Percentiles rank a stretch among this genome's conserved stretches.
Conservation (phyloP, 2,329 filamentous ascomycete species). For the Aspergillus sclerotialis region DNA sequence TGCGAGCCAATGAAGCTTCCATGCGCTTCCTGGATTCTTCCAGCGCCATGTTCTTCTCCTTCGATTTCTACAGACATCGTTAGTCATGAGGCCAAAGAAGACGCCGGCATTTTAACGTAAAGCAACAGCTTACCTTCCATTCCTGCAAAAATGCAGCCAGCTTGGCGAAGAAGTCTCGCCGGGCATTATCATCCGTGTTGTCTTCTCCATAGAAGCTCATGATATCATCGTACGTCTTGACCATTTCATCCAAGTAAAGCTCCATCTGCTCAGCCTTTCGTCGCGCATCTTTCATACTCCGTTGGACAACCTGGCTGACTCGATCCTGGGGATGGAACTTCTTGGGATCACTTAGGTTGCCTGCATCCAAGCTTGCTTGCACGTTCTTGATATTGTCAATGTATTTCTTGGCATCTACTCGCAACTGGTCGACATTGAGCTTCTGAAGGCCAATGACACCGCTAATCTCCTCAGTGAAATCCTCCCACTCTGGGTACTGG, state of each 20-base stretch:
- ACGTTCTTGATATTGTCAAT: conserved; percentile 93
- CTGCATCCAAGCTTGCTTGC: conserved; percentile 82
- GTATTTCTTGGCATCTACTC: conserved; percentile 80
- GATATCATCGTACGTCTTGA: conserved; percentile 84
- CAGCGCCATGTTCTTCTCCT: conserved; percentile 77
- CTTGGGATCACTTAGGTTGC: conserved; percentile 91
- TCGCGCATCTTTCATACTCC: conserved; percentile 92
- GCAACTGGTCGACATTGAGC: conserved; percentile 89
- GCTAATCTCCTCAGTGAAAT: conserved; percentile 74
- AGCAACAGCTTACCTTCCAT: conserved; percentile 62
- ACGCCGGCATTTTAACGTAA: background rate
- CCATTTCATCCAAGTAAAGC: conserved; percentile 89
- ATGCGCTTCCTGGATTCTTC: conserved; percentile 81
- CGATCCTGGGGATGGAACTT: conserved; percentile 97
- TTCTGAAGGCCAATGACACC: conserved; percentile 76
- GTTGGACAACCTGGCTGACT: conserved; percentile 82
- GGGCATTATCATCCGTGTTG: conserved; percentile 80
- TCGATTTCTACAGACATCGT: conserved; percentile 57
- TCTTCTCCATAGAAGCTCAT: conserved; percentile 97
- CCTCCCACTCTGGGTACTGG: conserved; percentile 94
- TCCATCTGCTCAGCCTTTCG: conserved; percentile 95
- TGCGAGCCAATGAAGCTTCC: conserved; percentile 87
- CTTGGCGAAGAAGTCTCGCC: conserved; percentile 92
- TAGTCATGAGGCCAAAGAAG: background rate
- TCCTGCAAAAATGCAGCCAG: conserved; percentile 82